These are phyloP conservation scores for Kwoniella mangroviensis DNA, from an alignment of 768 basidiomycete species.

Conservation along the genomic window DNA sequence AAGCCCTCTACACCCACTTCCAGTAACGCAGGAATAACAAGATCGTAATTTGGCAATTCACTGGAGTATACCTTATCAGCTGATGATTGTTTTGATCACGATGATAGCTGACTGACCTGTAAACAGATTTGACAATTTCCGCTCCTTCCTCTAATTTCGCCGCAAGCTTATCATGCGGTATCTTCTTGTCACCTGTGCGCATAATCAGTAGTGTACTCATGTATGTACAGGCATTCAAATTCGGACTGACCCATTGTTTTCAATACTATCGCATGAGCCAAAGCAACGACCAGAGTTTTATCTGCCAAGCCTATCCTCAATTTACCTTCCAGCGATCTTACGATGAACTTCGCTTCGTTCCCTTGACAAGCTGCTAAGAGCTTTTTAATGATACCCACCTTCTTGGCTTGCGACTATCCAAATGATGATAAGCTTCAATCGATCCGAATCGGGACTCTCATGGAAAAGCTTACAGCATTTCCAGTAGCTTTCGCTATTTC, in stretches of 20 bases:
- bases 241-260: slow-evolving; percentile 66
- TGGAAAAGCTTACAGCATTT: slow-evolving; percentile 67
- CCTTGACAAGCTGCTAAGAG: slow-evolving; percentile 89
- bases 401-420: slow-evolving; percentile 85
- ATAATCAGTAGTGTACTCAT: slow-evolving; percentile 55
- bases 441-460: no score
- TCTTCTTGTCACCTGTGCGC: slow-evolving; percentile 69
- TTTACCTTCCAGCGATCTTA: slow-evolving; percentile 94
- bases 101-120: slow-evolving; percentile 68
- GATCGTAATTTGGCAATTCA: slow-evolving; percentile 89
- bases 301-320: slow-evolving; percentile 96
- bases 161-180: slow-evolving; percentile 74
- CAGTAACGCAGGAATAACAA: slow-evolving; percentile 87
- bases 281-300: slow-evolving; percentile 89
- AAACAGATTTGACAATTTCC: slow-evolving; percentile 82
- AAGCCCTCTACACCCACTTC: slow-evolving; percentile 74
- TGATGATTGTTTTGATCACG: background rate
- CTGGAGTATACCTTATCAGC: slow-evolving; percentile 58
- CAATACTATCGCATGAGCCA: slow-evolving; percentile 86
- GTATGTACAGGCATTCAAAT: slow-evolving; percentile 15
- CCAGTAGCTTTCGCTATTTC: slow-evolving; percentile 88
- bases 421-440: background rate
- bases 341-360: slow-evolving; percentile 93
- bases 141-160: slow-evolving; percentile 75
- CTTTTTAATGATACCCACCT: slow-evolving; percentile 92